phyloP scores from a whole-genome alignment of 1,284 basidiomycete genomes.

The Papiliotrema flavescens region DNA sequence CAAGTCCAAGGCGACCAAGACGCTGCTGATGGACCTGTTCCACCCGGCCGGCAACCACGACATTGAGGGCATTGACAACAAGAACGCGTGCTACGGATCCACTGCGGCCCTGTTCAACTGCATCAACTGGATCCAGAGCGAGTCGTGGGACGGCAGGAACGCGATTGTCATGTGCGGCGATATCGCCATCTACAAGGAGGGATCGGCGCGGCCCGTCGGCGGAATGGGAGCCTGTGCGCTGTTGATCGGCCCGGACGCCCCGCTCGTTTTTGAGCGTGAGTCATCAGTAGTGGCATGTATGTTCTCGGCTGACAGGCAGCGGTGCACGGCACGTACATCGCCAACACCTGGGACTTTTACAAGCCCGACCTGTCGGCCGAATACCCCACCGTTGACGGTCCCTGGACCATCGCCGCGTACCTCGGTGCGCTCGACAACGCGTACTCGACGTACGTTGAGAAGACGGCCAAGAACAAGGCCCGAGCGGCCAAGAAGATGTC shows the following conservation, averaged over 20 bases:
- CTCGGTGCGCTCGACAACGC: conserved; percentile 88
- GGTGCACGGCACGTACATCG: conserved; percentile 95
- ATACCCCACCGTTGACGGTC: conserved; percentile 89
- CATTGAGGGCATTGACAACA: conserved; percentile 97
- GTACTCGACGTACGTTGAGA: conserved; percentile 82
- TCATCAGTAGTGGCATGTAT: conserved; percentile 18
- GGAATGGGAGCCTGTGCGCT: conserved; percentile 95
- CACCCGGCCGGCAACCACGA: conserved; percentile 87
- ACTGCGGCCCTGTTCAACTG: conserved; percentile 98
- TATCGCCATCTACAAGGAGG: conserved; percentile 98
- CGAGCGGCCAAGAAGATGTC: conserved; percentile 45
- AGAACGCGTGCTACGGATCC: conserved; percentile 99
- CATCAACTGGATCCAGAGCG: conserved; percentile 93
- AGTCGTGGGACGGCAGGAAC: conserved; percentile 97
- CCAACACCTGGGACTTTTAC: conserved; percentile 97
- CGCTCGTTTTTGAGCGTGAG: conserved; percentile 91
- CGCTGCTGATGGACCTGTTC: conserved; percentile 97
- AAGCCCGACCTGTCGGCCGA: conserved; percentile 73
- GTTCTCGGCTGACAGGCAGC: conserved; percentile 54
- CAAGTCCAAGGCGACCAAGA: conserved; percentile 99
- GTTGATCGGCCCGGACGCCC: conserved; percentile 93
- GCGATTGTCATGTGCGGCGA: conserved; percentile 97
- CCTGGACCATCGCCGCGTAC: conserved; percentile 93
- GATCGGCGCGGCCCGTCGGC: conserved; percentile 88
- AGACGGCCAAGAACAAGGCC: conserved; percentile 61